A percentile compares a stretch with the other conserved stretches of the same genome.
Evolutionary conservation across 202 grass and related monocot species (phyloP).

Genomic region (Elaeis oleifera): DNA sequence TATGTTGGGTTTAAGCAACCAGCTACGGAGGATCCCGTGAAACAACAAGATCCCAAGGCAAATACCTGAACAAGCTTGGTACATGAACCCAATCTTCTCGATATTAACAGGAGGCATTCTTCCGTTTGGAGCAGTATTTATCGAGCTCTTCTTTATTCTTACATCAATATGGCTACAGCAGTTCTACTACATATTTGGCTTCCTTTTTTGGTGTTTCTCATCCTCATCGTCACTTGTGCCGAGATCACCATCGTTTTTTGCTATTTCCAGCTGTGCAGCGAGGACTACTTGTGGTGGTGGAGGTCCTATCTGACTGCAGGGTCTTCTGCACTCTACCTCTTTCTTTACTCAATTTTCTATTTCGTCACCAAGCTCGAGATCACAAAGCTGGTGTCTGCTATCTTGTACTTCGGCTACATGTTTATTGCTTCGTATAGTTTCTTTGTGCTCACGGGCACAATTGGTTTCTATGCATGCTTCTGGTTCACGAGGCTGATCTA

Average conservation of each 20-base stretch:
- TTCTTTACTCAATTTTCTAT: conserved; percentile 81
- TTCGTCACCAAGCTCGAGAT: conserved; percentile 97
- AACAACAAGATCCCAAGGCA: conserved; percentile 92
- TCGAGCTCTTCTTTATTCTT: conserved; percentile 89
- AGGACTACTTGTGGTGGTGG: conserved; percentile 98
- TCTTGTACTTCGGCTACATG: conserved; percentile 95
- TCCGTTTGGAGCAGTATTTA: conserved; percentile 86
- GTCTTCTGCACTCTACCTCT: conserved; percentile 86
- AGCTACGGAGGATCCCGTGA: conserved; percentile 73
- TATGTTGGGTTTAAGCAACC: conserved; percentile 84
- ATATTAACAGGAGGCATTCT: conserved; percentile 85
- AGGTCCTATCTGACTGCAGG: conserved; percentile 83
- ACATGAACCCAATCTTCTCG: conserved; percentile 85
- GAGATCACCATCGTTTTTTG: conserved; percentile 96
- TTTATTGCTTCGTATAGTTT: conserved; percentile 75
- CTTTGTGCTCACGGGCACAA: conserved; percentile 82
- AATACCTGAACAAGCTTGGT: conserved; percentile 88
- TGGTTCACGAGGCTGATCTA: conserved; percentile 90
- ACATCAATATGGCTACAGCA: conserved; percentile 92
- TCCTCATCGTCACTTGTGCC: conserved; percentile 74
- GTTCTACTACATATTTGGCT: conserved; percentile 97
- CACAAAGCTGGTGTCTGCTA: conserved; percentile 67
- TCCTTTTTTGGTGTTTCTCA: conserved; percentile 90
- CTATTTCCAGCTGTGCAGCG: conserved; percentile 95
- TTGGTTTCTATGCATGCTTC: conserved; percentile 88